Evolutionary conservation across 129 eudicot species (phyloP).

Genomic region (Logfia minima): DNA sequence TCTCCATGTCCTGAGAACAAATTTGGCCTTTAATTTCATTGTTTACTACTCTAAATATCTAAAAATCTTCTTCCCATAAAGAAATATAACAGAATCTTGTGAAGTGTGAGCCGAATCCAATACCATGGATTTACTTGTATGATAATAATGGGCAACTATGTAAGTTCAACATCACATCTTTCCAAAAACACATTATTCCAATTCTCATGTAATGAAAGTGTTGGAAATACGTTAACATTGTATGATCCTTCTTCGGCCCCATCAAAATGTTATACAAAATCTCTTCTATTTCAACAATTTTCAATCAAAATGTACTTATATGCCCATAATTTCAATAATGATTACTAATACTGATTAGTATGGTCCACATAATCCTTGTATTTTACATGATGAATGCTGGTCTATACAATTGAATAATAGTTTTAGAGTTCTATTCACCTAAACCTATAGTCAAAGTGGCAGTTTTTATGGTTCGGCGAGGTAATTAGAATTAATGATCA

Average conservation of each 20-base stretch:
- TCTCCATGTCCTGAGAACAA: conserved; percentile 62
- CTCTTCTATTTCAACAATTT: not conserved
- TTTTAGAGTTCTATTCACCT: conserved; percentile 8
- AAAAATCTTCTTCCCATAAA: not conserved
- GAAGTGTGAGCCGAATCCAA: not conserved
- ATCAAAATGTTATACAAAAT: too few species aligned
- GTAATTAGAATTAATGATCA: not conserved
- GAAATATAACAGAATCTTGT: not conserved
- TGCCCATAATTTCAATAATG: not conserved
- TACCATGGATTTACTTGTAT: not conserved
- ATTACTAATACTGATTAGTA: not conserved
- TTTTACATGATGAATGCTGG: not conserved
- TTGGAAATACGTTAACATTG: not conserved
- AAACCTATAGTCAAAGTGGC: conserved; percentile 4
- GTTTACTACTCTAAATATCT: not conserved
- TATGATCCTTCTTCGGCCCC: not conserved
- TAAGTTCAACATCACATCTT: not conserved
- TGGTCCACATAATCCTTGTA: not conserved
- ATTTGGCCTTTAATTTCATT: not conserved
- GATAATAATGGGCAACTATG: not conserved
- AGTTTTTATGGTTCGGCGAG: not conserved
- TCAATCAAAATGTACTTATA: not conserved
- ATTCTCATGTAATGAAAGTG: too few species aligned
- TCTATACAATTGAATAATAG: not conserved
- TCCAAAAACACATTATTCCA: not conserved